Evolutionary conservation across 2,329 filamentous ascomycete species (phyloP).

Genomic region (Neofusicoccum umdonicola): DNA sequence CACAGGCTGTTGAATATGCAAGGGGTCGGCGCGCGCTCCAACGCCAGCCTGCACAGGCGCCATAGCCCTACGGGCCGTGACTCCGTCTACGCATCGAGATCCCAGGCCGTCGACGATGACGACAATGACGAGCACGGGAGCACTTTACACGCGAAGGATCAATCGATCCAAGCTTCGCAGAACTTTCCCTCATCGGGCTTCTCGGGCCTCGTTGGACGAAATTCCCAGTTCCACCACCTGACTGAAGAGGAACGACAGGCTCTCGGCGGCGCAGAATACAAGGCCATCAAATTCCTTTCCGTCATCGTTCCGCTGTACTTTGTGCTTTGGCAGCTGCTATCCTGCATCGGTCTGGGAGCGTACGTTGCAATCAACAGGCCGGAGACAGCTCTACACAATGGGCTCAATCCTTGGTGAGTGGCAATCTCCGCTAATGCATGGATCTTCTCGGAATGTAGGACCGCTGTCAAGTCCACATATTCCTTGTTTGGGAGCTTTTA

Average conservation of each 20-base stretch:
- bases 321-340: slow-evolving; percentile 58
- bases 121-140: background rate
- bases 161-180: background rate
- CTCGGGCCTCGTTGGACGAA: slow-evolving; percentile 38
- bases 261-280: slow-evolving; percentile 63
- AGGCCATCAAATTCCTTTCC: slow-evolving; percentile 59
- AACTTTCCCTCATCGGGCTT: slow-evolving; percentile 28
- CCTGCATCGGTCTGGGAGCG: slow-evolving; percentile 58
- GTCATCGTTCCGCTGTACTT: slow-evolving; percentile 62
- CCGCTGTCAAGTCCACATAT: background rate
- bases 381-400: slow-evolving; percentile 52
- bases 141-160: background rate
- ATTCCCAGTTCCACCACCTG: slow-evolving; percentile 56
- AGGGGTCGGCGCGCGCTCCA: slow-evolving; percentile 35
- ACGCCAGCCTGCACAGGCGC: slow-evolving; percentile 26
- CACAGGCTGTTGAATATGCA: slow-evolving; percentile 30
- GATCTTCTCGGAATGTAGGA: background rate
- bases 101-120: background rate
- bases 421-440: background rate
- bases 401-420: slow-evolving; percentile 57
- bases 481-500: too few species aligned
- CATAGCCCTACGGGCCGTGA: background rate
- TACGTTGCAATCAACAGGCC: slow-evolving; percentile 58
- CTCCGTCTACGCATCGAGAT: background rate
- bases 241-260: slow-evolving; percentile 54